These are phyloP conservation scores for Fusarium anthophilum DNA, from an alignment of 2,329 filamentous ascomycete species.

Conservation along the genomic window DNA sequence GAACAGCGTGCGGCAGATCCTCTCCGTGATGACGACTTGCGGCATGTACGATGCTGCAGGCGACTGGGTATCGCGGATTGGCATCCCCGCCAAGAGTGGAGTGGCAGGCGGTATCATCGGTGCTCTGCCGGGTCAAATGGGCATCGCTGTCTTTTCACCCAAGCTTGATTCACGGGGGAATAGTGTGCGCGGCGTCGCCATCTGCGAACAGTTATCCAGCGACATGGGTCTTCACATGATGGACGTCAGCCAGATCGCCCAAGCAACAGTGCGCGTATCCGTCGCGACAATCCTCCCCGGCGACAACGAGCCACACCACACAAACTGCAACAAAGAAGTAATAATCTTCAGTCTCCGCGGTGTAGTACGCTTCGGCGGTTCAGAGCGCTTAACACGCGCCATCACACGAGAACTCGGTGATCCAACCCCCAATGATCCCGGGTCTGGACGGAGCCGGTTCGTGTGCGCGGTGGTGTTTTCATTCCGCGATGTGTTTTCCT, in stretches of 20 bases:
- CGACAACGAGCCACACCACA: slow-evolving; percentile 36
- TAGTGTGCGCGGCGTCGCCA: slow-evolving; percentile 46
- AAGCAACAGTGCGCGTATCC: slow-evolving; percentile 43
- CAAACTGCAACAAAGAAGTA: slow-evolving; percentile 42
- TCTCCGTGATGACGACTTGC: slow-evolving; percentile 54
- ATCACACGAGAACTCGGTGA: slow-evolving; percentile 43
- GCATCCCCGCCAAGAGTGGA: slow-evolving; percentile 52
- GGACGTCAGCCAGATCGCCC: slow-evolving; percentile 47
- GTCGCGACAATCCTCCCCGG: slow-evolving; percentile 45
- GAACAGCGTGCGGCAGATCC: slow-evolving; percentile 50
- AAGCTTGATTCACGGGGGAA: slow-evolving; percentile 47
- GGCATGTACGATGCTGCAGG: slow-evolving; percentile 54
- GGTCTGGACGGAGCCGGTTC: slow-evolving; percentile 37
- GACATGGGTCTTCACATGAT: slow-evolving; percentile 51
- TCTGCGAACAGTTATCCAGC: slow-evolving; percentile 45
- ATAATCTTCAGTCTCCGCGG: slow-evolving; percentile 47
- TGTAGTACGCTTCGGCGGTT: slow-evolving; percentile 48
- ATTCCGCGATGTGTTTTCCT: slow-evolving; percentile 46
- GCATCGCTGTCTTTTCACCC: slow-evolving; percentile 46
- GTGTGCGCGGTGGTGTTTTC: slow-evolving; percentile 47
- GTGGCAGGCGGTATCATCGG: slow-evolving; percentile 48
- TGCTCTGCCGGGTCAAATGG: slow-evolving; percentile 46
- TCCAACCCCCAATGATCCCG: slow-evolving; percentile 36
- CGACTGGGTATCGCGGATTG: slow-evolving; percentile 51
- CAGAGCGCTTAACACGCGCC: slow-evolving; percentile 46